Evolutionary conservation across 176 grass and related monocot species (phyloP), one percentile per base, ranked within the genome.

Genomic region (Aegilops umbellulata): DNA sequence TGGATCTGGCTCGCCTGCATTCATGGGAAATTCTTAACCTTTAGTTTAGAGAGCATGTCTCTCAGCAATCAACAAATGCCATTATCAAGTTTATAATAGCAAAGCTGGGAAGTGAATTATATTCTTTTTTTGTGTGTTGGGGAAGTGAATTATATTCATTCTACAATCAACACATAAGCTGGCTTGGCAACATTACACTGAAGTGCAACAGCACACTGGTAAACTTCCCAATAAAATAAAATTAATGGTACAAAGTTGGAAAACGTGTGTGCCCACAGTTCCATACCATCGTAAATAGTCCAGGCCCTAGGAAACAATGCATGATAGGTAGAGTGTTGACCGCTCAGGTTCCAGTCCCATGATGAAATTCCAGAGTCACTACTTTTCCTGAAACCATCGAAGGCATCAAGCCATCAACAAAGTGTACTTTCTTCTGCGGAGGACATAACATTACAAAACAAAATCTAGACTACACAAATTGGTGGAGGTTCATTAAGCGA

Each of bases 301-400:
- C 97, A 99, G 31, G 97, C 97, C 80, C 97, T 89, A 82, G 97
- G 97, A 44, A 99, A 99, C 51, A 99, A 88, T 63, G 97, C 94
- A 85, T 99, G 97, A 81, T 99, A 99, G 67, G 97, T 96, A 4
- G 94, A 99, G 70, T 96, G 97, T 75, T 99, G 97, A 85, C 97
- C 97, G 55, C 72, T 94, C 83, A 99, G 82, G 58, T 99, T 99
- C 97, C 97, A 97, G 74, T 97, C 92, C 97, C 97, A 97, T 76
- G 97, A 99, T 80, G 94, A 99, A 80, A 99, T 99, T 80, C 94
- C 97, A 14, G 88, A 67, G 51, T 97, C 97, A 20, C 78, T 86
- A 67, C 74, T 68, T 90, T 94, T 99, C 83, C 97, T 99, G 92
- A 91, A 78, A 90, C 9, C 36, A 61, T 9, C 5, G 7, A 85